Evolutionary conservation across 495 filamentous ascomycete species (phyloP).

Genomic region (Tuber magnatum): DNA sequence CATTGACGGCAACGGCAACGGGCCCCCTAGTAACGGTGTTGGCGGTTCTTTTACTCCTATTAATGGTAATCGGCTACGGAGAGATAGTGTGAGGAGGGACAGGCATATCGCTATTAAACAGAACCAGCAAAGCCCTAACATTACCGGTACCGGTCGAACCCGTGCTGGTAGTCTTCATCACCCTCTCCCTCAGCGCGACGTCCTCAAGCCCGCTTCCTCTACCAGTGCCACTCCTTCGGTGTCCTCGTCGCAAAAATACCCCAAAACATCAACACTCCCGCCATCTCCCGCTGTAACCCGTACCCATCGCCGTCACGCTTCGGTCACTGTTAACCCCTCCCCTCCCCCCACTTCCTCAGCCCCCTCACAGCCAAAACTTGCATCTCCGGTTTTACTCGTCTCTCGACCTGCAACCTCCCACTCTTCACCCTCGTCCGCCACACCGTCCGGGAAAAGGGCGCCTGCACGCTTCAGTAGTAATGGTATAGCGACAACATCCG

Average conservation of each 20-base stretch:
- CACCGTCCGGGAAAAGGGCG: slow-evolving; percentile 16
- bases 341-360: background rate
- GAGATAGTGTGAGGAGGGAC: slow-evolving; percentile 16
- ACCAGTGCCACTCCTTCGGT: slow-evolving; percentile 13
- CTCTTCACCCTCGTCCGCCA: slow-evolving; percentile 11
- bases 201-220: slow-evolving; percentile 16
- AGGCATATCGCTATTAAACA: slow-evolving; percentile 4
- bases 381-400: slow-evolving; percentile 5
- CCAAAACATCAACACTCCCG: background rate
- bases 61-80: slow-evolving; percentile 8
- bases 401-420: slow-evolving; percentile 22
- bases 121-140: background rate
- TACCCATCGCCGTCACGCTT: slow-evolving; percentile 26
- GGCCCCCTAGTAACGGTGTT: background rate
- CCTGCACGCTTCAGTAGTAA: slow-evolving; percentile 42
- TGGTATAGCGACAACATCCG: slow-evolving; percentile 40
- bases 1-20: background rate
- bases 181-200: slow-evolving; percentile 12
- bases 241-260: slow-evolving; percentile 11
- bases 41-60: background rate
- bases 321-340: slow-evolving; percentile 12
- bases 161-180: slow-evolving; percentile 21
- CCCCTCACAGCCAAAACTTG: slow-evolving; percentile 15
- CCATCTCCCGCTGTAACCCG: slow-evolving; percentile 12
- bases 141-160: slow-evolving; percentile 7